These are phyloP conservation scores for Pyrenochaeta sp. DNA, from an alignment of 2,329 filamentous ascomycete species.

Conservation along the genomic window DNA sequence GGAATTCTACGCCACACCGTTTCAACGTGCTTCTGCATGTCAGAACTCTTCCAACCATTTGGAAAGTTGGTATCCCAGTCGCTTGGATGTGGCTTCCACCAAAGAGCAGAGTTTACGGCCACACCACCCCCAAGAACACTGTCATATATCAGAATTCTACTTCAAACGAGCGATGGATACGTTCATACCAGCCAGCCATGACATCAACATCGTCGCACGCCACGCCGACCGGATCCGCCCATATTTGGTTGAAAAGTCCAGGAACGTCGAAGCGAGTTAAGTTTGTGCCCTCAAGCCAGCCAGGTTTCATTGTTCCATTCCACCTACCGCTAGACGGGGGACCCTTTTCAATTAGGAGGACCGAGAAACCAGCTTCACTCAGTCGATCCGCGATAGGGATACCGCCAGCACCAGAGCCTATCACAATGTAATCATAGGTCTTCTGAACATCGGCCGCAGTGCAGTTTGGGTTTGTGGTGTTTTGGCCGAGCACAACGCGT, in stretches of 20 bases:
- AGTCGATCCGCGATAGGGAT: slow-evolving; percentile 65
- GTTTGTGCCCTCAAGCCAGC: slow-evolving; percentile 67
- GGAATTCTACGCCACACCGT: slow-evolving; percentile 72
- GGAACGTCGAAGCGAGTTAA: slow-evolving; percentile 74
- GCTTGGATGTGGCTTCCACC: slow-evolving; percentile 67
- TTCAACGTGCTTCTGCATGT: slow-evolving; percentile 64
- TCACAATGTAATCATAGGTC: slow-evolving; percentile 67
- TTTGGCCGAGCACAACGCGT: slow-evolving; percentile 10
- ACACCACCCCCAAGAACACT: slow-evolving; percentile 68
- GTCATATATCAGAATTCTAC: not conserved
- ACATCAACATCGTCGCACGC: slow-evolving; percentile 71
- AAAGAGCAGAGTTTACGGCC: slow-evolving; percentile 71
- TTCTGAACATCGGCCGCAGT: slow-evolving; percentile 35
- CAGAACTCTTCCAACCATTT: slow-evolving; percentile 69
- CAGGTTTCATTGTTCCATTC: slow-evolving; percentile 65
- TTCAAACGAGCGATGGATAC: not conserved
- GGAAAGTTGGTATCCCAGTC: slow-evolving; percentile 78
- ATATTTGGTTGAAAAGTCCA: slow-evolving; percentile 73
- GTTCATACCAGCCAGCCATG: slow-evolving; percentile 66
- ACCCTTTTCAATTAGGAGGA: slow-evolving; percentile 60
- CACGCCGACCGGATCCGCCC: slow-evolving; percentile 65
- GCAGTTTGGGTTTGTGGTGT: slow-evolving; percentile 16
- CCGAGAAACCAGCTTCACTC: slow-evolving; percentile 66
- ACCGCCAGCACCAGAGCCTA: slow-evolving; percentile 67
- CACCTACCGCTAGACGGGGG: slow-evolving; percentile 65